Percentiles rank a stretch among this genome's conserved stretches.
Conservation (phyloP, 441 rosid species). For the Populus hybrid region DNA sequence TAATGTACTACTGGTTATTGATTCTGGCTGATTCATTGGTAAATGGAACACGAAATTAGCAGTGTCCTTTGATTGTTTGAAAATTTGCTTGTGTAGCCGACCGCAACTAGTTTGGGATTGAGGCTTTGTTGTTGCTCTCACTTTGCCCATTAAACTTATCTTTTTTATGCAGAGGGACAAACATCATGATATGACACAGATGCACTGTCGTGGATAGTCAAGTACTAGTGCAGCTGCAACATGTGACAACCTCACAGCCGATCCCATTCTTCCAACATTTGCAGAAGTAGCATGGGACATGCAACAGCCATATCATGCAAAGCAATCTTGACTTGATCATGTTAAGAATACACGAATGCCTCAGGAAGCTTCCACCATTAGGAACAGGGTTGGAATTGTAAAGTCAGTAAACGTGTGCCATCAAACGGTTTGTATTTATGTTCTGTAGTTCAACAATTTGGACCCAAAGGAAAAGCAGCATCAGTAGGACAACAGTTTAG, state of each 20-base stretch:
- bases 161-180: conserved; percentile 26
- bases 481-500: conserved; percentile 14
- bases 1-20: no score
- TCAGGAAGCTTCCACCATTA: background rate
- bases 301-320: background rate
- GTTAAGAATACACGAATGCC: background rate
- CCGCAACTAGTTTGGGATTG: no score
- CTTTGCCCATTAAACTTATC: background rate
- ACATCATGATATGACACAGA: conserved; percentile 9
- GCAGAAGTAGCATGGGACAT: background rate
- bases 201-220: background rate
- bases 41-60: no score
- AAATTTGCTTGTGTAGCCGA: no score
- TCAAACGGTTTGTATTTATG: conserved; percentile 11
- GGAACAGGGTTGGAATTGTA: conserved; percentile 2
- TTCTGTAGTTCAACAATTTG: conserved; percentile 6
- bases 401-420: conserved; percentile 22
- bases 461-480: background rate
- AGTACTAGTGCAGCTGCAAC: background rate
- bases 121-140: no score
- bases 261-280: background rate
- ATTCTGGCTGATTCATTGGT: no score
- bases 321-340: background rate
- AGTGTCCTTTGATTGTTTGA: no score
- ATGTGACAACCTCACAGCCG: background rate